These are phyloP conservation scores for Ceratobasidium sp. DNA, from an alignment of 1,284 basidiomycete genomes.

Conservation along the genomic window DNA sequence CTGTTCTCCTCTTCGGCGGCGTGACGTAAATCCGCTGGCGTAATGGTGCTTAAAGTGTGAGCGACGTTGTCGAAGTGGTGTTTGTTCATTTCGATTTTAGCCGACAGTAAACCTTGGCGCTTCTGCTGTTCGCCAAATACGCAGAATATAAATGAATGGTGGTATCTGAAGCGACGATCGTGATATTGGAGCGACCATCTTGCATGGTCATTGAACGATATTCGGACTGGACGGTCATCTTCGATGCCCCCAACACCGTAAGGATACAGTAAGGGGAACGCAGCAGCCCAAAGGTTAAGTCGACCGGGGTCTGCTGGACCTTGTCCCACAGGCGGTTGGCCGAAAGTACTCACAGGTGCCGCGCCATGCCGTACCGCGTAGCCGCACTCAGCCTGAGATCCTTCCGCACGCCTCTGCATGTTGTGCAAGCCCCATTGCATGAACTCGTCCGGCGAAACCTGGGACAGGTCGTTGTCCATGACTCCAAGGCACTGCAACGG, in stretches of 20 bases:
- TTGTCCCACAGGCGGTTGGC: neutral
- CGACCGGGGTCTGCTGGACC: neutral
- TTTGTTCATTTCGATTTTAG: too few relatives aligned
- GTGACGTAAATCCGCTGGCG: too few relatives aligned
- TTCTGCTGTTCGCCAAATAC: conserved; percentile 58
- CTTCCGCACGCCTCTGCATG: too few relatives aligned
- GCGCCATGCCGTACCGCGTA: conserved; percentile 39
- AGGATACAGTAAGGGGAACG: conserved; percentile 61
- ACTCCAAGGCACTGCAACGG: too few relatives aligned
- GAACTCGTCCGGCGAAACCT: too few relatives aligned
- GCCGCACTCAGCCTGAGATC: too few relatives aligned
- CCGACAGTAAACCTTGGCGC: too few relatives aligned
- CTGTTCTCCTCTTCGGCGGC: too few relatives aligned
- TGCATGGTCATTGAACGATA: conserved; percentile 58
- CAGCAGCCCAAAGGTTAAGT: conserved; percentile 53
- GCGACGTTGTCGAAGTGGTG: too few relatives aligned
- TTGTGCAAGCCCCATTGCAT: too few relatives aligned
- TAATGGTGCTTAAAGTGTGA: too few relatives aligned
- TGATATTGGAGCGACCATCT: conserved; percentile 60
- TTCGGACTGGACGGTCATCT: conserved; percentile 39
- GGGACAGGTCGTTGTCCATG: too few relatives aligned
- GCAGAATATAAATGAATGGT: conserved; percentile 58
- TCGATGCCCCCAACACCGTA: conserved; percentile 62
- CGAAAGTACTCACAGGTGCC: conserved; percentile 25
- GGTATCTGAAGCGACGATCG: conserved; percentile 57